phyloP scores from a whole-genome alignment of 2,329 filamentous ascomycete genomes.

The Fusarium sarcochroum region DNA sequence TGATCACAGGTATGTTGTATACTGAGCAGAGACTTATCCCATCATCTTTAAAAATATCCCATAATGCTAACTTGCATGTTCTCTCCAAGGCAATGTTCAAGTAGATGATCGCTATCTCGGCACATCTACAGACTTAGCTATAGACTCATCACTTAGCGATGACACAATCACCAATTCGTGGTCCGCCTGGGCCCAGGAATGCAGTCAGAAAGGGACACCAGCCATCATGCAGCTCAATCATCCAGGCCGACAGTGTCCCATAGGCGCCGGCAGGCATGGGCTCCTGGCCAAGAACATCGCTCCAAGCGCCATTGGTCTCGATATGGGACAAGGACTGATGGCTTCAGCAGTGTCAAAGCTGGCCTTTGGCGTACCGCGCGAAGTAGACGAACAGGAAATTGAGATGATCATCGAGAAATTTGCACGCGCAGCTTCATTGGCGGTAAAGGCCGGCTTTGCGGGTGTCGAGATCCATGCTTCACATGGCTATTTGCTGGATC shows the following conservation, averaged over 20 bases:
- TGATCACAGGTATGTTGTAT: not conserved
- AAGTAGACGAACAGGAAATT: not conserved
- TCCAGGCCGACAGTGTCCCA: constrained; percentile 1
- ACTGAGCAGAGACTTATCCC: rapidly evolving
- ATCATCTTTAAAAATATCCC: no score
- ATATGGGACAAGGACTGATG: not conserved
- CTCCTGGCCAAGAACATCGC: not conserved
- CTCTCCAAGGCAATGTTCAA: constrained; percentile 3
- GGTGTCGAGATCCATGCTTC: no score
- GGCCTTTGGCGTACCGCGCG: not conserved
- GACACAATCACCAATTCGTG: not conserved
- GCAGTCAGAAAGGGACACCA: not conserved
- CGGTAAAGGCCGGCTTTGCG: no score
- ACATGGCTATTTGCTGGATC: no score
- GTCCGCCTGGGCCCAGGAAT: not conserved
- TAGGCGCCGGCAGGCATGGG: not conserved
- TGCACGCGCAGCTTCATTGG: no score
- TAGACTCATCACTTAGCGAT: not conserved
- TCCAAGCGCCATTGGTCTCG: not conserved
- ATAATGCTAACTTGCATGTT: not conserved
- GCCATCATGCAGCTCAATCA: constrained; percentile 3
- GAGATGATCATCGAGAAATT: no score
- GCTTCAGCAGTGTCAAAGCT: not conserved
- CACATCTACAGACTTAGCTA: not conserved
- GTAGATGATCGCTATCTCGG: constrained; percentile 1